A percentile compares a stretch with the other conserved stretches of the same genome.
Conservation (phyloP, 1,139 yeast species). For the Magnusiomyces tetraspermus region DNA sequence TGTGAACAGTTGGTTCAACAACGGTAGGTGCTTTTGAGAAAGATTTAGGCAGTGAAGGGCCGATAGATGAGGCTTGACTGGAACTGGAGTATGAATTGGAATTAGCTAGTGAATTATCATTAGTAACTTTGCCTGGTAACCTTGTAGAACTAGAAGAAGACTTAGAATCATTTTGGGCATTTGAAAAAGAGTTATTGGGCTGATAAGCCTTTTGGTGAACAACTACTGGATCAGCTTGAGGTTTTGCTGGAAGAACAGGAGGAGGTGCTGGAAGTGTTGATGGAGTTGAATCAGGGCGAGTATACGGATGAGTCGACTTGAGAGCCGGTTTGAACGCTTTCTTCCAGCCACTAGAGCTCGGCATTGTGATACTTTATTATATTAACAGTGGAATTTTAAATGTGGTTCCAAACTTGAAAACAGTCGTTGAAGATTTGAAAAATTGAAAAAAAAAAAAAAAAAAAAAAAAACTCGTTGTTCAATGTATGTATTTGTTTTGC, state of each 20-base stretch:
- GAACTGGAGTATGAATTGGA: not conserved
- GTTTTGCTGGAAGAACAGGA: not conserved
- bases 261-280: not conserved
- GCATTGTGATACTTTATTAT: not conserved
- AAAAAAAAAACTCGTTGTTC: no score
- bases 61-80: not conserved
- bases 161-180: not conserved
- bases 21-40: not conserved
- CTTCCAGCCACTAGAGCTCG: not conserved
- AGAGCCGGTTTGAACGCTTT: not conserved
- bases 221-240: not conserved
- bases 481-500: no score
- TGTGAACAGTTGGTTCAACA: not conserved
- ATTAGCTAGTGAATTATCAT: not conserved
- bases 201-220: not conserved
- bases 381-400: not conserved
- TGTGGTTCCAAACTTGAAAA: no score
- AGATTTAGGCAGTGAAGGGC: not conserved
- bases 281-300: not conserved
- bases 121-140: not conserved
- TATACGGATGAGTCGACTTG: not conserved
- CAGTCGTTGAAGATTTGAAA: no score
- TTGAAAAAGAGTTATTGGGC: not conserved
- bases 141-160: not conserved
- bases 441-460: no score